Evolutionary conservation across 1,284 basidiomycete genomes (phyloP), one percentile per base, ranked within the genome.

Genomic region (Ustilago nuda): DNA sequence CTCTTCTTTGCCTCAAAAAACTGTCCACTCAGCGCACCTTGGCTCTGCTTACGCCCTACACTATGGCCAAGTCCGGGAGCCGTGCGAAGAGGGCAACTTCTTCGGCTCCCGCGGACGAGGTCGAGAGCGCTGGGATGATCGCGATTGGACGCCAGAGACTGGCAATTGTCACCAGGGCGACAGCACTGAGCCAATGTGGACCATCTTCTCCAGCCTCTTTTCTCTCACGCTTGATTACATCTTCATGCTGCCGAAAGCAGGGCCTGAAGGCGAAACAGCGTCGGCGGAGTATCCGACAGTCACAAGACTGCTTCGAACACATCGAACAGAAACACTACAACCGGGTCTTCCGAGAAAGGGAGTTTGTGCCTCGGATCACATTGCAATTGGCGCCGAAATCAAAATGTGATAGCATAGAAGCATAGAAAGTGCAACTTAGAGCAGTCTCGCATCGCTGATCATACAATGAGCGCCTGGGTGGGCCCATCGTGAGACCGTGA

Each of bases 361-460:
- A 17, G 88, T 95, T 32, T 92, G 92, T 76, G 93, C 92, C 11
- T 94, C 93, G 80, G 95, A 98, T 86, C 95, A 98, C 84, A 88
- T 94, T 67, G 92, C 92, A 1, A 88, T 97, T 11, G 91, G 90
- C 48, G 85, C 82, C 9, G 82, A 85, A 56, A 67, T 81, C 43
- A 65, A 72, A 36, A 36, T 76, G 51, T 71, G 48, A 56, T 13
- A n/a, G 3, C 17, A 55, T 30, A 30, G 37, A 55, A 37, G 48
- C 5, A 50, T 15, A 53, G 35, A 37, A 45, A 19, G 4, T 8
- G 11, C 15, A 45, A 8, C 6, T 45, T 19, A 45, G 11, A 19
- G 7, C 43, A 19, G 43, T 15, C 43, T 19, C 15, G 23, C 23
- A 27, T 27, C 23, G 23, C 19, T 45, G 43, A 45, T 3, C 43